Percentiles rank a stretch among this genome's conserved stretches.
Evolutionary conservation across 768 basidiomycete genomes (phyloP).

Genomic region (Amanita polypyramis): DNA sequence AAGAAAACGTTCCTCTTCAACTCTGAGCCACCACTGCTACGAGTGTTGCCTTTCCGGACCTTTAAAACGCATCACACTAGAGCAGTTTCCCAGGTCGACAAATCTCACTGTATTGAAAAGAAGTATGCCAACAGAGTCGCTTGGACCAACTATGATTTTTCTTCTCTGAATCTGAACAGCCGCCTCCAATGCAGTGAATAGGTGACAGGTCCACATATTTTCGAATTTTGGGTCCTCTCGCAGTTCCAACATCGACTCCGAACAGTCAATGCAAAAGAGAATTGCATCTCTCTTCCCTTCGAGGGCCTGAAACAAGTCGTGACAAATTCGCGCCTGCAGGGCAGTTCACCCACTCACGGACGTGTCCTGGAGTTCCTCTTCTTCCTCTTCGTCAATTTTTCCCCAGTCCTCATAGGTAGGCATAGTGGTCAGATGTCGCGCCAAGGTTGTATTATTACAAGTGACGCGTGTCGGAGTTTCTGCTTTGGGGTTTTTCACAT

Average conservation of each 20-base stretch:
- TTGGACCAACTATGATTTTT: conserved; percentile 83
- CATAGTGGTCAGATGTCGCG: conserved; percentile 41
- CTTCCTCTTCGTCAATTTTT: conserved; percentile 68
- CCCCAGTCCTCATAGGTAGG: conserved; percentile 76
- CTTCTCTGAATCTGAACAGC: conserved; percentile 83
- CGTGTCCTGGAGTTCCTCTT: conserved; percentile 67
- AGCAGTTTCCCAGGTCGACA: conserved; percentile 3
- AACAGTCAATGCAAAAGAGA: conserved; percentile 94
- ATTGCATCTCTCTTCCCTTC: conserved; percentile 80
- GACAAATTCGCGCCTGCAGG: conserved; percentile 4
- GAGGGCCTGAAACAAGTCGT: conserved; percentile 32
- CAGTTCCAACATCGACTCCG: conserved; percentile 75
- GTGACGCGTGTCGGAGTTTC: conserved; percentile 10
- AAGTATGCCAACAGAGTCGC: conserved; percentile 82
- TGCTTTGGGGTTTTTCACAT: not conserved
- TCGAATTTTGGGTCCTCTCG: conserved; percentile 56
- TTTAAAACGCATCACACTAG: conserved; percentile 14
- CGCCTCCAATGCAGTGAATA: conserved; percentile 71
- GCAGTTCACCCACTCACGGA: conserved; percentile 31
- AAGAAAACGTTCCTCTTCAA: conserved; percentile 63
- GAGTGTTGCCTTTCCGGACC: conserved; percentile 32
- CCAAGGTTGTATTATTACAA: too few species aligned
- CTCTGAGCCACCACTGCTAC: conserved; percentile 34
- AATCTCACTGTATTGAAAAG: conserved; percentile 83
- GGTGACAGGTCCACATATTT: conserved; percentile 59